phyloP scores from a whole-genome alignment of 140 eudicot genomes.

The Oenanthe javanica region DNA sequence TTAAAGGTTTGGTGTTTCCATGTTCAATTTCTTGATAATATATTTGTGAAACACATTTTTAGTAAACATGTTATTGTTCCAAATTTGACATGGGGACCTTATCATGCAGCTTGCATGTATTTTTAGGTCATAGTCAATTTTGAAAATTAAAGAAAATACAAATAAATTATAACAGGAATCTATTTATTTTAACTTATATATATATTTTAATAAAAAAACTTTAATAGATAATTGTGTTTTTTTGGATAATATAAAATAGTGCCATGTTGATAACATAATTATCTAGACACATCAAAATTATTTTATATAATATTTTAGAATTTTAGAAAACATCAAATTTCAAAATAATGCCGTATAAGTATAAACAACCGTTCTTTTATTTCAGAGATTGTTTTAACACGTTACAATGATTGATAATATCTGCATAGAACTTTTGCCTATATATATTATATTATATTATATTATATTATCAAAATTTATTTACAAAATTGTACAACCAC shows the following conservation, averaged over 20 bases:
- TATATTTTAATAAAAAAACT: too few species aligned
- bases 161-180: background rate
- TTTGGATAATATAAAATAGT: too few species aligned
- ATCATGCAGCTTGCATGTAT: background rate
- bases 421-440: too few species aligned
- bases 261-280: background rate
- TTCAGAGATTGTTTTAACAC: background rate
- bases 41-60: background rate
- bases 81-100: background rate
- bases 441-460: too few species aligned
- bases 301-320: background rate
- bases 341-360: background rate
- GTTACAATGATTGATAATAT: background rate
- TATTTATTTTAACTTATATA: too few species aligned
- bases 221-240: too few species aligned
- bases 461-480: too few species aligned
- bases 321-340: background rate
- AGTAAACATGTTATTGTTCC: background rate
- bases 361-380: background rate
- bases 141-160: background rate
- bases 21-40: background rate
- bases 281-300: background rate
- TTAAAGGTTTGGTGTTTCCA: constrained; percentile 58
- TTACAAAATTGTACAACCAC: background rate
- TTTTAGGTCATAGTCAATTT: background rate